Base-by-base conservation (phyloP, 2,329 filamentous ascomycete genomes). In the Pestalotiopsis fici region DNA sequence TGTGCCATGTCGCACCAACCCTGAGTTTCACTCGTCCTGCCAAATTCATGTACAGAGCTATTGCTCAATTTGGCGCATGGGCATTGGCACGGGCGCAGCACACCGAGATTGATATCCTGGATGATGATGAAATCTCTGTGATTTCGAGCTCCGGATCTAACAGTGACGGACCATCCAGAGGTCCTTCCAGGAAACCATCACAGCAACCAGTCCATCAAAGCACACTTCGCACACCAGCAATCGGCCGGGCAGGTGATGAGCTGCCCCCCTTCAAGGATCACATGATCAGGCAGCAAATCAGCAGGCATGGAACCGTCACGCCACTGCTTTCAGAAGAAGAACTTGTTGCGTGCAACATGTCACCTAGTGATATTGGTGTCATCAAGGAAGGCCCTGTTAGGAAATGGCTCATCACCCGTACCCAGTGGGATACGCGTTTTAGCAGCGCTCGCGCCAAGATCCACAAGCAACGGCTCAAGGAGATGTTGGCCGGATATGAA, bases 11-110 rank as follows among this genome's bases (percentile, higher is more conserved):
- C 5, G 91, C 92, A 0, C 93, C 95, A 0, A 98, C 95, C 0
- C 85, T 98, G n/a, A 97, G 93, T 74, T 98, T 97, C 78, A 98
- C 95, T 0, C 88, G 91, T n/a, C 96, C 96, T 0, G 96, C 95
- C 59, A 98, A 98, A 78, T 93, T 92, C 80, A 98, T 98, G 94
- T 98, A 94, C 77, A 88, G 95, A 60, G 93, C 93, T 1, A 90
- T 98, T 64, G 93, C 96, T 0, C 95, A 98, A 72, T 98, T 99
- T 75, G 92, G 94, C 2, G 94, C 95, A 0, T 98, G 95, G 95
- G 92, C 92, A 0, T 85, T 98, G 25, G 93, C 95, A 0, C 86
- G 91, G 71, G 94, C 94, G 0, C 95, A 98, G 75, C 87, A 93
- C 68, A 88, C 87, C 1, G 88, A 89, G 1, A 95, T 97, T 65